Percentiles rank a stretch among this genome's conserved stretches.
phyloP scores from a whole-genome alignment of 169 alveolate species.

The Eimeria necatrix region DNA sequence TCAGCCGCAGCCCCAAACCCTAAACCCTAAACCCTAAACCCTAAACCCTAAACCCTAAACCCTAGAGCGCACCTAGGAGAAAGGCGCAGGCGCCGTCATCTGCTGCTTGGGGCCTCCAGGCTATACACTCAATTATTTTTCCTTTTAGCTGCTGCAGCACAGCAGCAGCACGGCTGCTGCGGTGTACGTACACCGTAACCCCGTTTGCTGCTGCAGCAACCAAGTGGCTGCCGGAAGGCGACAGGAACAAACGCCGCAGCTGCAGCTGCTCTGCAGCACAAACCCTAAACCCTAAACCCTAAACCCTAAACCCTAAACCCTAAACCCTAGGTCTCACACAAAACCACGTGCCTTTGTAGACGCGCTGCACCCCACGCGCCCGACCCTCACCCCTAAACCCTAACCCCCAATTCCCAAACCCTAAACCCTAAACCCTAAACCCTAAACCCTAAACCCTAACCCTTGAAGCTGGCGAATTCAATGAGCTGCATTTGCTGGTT shows the following conservation, averaged over 20 bases:
- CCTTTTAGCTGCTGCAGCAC: slow-evolving; percentile 38
- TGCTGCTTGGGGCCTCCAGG: slow-evolving; percentile 19
- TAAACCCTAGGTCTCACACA: not conserved
- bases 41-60: slow-evolving; percentile 54
- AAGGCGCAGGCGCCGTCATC: not conserved
- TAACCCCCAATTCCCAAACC: not conserved
- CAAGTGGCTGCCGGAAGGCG: slow-evolving; percentile 30
- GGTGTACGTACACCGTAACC: slow-evolving; percentile 47
- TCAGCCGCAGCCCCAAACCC: not conserved
- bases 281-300: slow-evolving; percentile 16
- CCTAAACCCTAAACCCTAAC: slow-evolving; percentile 7
- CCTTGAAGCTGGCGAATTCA: not conserved
- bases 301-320: slow-evolving; percentile 11
- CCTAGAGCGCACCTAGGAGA: not conserved
- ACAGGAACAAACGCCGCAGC: slow-evolving; percentile 64
- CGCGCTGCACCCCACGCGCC: not conserved
- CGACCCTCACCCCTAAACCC: too few relatives aligned
- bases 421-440: slow-evolving; percentile 55
- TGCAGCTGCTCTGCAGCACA: slow-evolving; percentile 39
- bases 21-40: slow-evolving; percentile 28
- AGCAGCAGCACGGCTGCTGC: slow-evolving; percentile 2
- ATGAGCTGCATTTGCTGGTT: not conserved
- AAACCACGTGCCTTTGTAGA: not conserved
- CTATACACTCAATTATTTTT: slow-evolving; percentile 14
- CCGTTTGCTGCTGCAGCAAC: slow-evolving; percentile 73